Evolutionary conservation across 306 rosid genomes (phyloP).

Genomic region (Lathyrus tuberosus): DNA sequence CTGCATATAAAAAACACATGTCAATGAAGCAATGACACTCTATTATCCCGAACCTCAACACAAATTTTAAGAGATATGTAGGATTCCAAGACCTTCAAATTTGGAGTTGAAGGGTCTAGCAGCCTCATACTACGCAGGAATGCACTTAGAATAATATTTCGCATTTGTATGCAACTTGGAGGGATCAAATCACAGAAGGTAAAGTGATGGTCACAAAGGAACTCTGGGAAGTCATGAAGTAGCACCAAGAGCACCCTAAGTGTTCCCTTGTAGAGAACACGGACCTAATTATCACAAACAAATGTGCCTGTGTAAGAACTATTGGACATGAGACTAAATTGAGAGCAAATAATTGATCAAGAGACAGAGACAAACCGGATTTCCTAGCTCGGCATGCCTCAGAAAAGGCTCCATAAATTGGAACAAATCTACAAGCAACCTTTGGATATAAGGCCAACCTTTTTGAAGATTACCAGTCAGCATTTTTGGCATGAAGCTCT

Average conservation of each 20-base stretch:
- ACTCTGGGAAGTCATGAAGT: conserved; percentile 96
- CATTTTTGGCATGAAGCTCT: conserved; percentile 97
- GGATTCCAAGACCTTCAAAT: conserved; percentile 66
- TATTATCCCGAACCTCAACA: background rate
- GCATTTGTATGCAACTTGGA: conserved; percentile 97
- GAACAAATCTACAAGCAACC: conserved; percentile 87
- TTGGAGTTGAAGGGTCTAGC: conserved; percentile 95
- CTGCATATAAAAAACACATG: conserved; percentile 50
- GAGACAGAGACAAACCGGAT: conserved; percentile 59
- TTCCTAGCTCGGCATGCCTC: conserved; percentile 94
- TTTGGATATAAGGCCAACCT: conserved; percentile 91
- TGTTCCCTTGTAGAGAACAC: conserved; percentile 88
- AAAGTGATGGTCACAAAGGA: conserved; percentile 94
- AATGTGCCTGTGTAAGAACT: conserved; percentile 3
- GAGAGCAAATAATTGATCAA: conserved; percentile 24
- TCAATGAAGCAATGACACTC: conserved; percentile 11
- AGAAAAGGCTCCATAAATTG: conserved; percentile 97
- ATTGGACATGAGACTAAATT: background rate
- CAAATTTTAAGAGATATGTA: background rate
- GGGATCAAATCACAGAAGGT: conserved; percentile 96
- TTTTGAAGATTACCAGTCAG: conserved; percentile 84
- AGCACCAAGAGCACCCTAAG: conserved; percentile 95
- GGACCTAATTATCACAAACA: conserved; percentile 55
- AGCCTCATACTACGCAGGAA: conserved; percentile 98
- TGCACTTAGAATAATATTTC: conserved; percentile 95